phyloP scores from a whole-genome alignment of 169 alveolate genomes.

The Perkinsus marinus region DNA sequence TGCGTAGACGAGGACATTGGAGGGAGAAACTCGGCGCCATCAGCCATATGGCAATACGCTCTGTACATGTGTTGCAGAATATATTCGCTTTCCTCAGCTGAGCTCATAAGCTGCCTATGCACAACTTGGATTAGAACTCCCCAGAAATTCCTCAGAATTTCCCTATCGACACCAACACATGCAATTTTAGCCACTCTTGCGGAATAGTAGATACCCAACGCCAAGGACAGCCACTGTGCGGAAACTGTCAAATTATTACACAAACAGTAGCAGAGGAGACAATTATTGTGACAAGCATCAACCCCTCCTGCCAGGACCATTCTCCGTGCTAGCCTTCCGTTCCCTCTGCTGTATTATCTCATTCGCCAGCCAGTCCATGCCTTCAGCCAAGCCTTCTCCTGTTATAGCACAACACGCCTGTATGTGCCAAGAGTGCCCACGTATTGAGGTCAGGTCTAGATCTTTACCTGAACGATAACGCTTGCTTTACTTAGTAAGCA shows the following conservation, averaged over 20 bases:
- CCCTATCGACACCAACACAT: too few species aligned
- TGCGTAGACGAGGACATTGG: neutral
- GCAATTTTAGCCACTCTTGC: too few species aligned
- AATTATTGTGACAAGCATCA: too few species aligned
- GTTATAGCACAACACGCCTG: slow-evolving; percentile 69
- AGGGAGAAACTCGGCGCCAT: neutral
- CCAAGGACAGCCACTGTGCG: neutral
- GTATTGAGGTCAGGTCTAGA: neutral
- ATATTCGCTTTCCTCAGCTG: too few species aligned
- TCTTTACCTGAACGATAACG: neutral
- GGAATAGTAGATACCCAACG: neutral
- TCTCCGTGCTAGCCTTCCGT: neutral
- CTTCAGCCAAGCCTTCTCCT: slow-evolving; percentile 69
- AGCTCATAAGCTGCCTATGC: too few species aligned
- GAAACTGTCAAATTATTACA: neutral
- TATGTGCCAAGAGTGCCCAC: slow-evolving; percentile 69
- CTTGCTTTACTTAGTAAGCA: too few species aligned
- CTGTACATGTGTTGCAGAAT: too few species aligned
- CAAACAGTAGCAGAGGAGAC: neutral
- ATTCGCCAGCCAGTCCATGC: slow-evolving; percentile 72
- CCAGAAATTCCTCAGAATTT: too few species aligned
- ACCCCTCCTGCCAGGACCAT: neutral
- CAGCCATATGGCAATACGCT: neutral
- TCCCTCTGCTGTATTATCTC: slow-evolving; percentile 33
- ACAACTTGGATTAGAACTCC: too few species aligned